Evolutionary conservation across 2,329 filamentous ascomycete species (phyloP).

Genomic region (Colletotrichum ledebouriae): DNA sequence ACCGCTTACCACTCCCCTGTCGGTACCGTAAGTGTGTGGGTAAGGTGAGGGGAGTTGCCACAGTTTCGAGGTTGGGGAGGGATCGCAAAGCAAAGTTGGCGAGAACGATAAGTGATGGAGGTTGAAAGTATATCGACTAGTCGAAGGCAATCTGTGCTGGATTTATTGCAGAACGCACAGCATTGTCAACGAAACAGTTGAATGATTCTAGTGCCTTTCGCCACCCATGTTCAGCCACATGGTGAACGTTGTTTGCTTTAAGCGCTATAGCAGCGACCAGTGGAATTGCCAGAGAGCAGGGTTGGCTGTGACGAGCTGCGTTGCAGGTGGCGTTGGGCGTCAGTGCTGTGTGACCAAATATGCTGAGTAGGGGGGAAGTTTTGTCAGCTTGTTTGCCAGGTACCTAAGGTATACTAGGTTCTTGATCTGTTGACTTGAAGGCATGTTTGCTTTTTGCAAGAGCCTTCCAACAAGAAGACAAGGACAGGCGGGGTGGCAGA

Average conservation of each 20-base stretch:
- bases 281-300: too few species aligned
- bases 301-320: too few species aligned
- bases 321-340: not conserved
- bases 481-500: not conserved
- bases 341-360: not conserved
- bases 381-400: too few species aligned
- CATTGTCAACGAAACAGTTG: not conserved
- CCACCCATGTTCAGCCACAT: too few species aligned
- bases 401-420: too few species aligned
- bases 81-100: too few species aligned
- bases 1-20: slow-evolving; percentile 2
- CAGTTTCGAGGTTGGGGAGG: not conserved
- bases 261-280: too few species aligned
- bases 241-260: too few species aligned
- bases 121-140: not conserved
- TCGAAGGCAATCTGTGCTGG: not conserved
- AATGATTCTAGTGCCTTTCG: too few species aligned
- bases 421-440: not conserved
- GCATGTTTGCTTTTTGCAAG: not conserved
- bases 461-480: not conserved
- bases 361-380: too few species aligned
- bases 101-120: too few species aligned
- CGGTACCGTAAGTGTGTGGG: not conserved
- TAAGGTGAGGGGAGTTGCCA: not conserved
- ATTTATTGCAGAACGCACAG: not conserved